A percentile compares a stretch with the other conserved stretches of the same genome.
Evolutionary conservation across 164 flowering plant genomes (phyloP).

Genomic region (Buxus sempervirens): DNA sequence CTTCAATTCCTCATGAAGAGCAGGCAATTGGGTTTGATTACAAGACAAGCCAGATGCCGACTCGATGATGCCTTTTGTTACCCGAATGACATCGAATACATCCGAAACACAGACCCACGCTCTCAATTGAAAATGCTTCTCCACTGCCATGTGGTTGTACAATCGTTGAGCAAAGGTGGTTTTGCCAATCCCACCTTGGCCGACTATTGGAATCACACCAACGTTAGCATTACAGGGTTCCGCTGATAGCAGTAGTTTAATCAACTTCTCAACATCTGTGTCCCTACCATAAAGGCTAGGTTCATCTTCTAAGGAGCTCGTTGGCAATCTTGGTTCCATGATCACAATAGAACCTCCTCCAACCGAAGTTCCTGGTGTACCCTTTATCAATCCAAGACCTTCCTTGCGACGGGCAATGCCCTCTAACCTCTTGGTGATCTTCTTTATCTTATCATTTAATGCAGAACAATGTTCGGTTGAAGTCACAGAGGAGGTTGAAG

Average conservation of each 20-base stretch:
- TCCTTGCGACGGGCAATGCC: no score
- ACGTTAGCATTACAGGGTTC: background rate
- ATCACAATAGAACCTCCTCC: no score
- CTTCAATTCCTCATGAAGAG: background rate
- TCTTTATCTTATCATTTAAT: no score
- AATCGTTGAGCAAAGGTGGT: background rate
- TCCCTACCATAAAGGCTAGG: no score
- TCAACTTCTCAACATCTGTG: no score
- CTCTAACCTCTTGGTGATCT: no score
- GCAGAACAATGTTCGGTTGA: no score
- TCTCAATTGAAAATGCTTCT: background rate
- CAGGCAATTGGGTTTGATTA: background rate
- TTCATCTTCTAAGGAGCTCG: no score
- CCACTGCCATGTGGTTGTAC: background rate
- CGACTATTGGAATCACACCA: background rate
- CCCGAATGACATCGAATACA: background rate
- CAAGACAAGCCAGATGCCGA: background rate
- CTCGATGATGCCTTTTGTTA: background rate
- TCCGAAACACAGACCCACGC: background rate
- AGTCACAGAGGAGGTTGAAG: no score
- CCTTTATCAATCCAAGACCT: no score
- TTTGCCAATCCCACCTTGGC: background rate
- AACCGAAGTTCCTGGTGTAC: no score
- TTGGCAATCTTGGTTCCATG: no score
- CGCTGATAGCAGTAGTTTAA: background rate